phyloP scores from a whole-genome alignment of 2,329 filamentous ascomycete genomes.

The Apiospora rasikravindrae region DNA sequence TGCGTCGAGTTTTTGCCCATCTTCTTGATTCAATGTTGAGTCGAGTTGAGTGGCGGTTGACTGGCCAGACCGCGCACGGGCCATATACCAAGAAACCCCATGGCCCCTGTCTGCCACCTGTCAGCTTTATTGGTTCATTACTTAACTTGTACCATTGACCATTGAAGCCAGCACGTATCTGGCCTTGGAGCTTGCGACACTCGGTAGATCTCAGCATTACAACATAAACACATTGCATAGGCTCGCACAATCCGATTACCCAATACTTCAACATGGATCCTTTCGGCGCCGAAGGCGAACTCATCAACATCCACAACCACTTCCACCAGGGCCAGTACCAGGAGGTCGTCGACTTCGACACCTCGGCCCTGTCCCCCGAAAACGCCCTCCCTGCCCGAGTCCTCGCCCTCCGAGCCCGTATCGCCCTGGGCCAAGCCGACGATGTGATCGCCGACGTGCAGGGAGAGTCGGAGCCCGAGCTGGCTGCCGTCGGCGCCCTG shows the following conservation, averaged over 20 bases:
- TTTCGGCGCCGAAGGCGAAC: slow-evolving; percentile 73
- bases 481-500: slow-evolving; percentile 77
- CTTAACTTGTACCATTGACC: background rate
- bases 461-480: slow-evolving; percentile 69
- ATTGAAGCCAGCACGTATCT: background rate
- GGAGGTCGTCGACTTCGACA: slow-evolving; percentile 84
- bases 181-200: slow-evolving; percentile 9
- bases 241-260: background rate
- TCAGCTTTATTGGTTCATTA: background rate
- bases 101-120: slow-evolving; percentile 8
- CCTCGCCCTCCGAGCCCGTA: slow-evolving; percentile 79
- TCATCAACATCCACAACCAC: slow-evolving; percentile 73
- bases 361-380: slow-evolving; percentile 75
- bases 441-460: slow-evolving; percentile 74
- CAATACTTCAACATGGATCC: slow-evolving; percentile 61
- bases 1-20: background rate
- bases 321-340: slow-evolving; percentile 85
- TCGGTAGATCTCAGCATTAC: background rate
- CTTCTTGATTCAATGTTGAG: background rate
- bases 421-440: slow-evolving; percentile 79
- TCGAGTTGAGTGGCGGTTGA: background rate
- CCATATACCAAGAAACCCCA: background rate
- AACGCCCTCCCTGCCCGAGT: slow-evolving; percentile 80
- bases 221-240: background rate
- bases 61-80: background rate